Evolutionary conservation across 306 rosid genomes (phyloP), one percentile per base, ranked within the genome.

Genomic region (Cucumis sativus): DNA sequence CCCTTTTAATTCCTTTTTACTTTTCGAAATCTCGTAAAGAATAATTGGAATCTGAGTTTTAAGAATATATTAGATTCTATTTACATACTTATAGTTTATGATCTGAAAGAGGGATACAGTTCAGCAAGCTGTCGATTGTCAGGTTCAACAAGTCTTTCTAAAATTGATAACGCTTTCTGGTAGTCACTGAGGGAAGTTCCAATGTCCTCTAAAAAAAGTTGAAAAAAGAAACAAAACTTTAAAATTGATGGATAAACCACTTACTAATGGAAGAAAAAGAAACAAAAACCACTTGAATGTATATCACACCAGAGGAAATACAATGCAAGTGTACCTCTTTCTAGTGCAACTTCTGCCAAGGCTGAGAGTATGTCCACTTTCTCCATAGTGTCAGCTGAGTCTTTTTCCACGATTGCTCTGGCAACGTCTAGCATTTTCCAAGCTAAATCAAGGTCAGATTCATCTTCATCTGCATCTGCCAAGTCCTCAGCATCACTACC

Each of bases 371-470:
- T 92, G 84, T 92, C 99, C 45, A 96, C 97, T 55, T 91, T 93
- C 85, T 90, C 93, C 86, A 92, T 78, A n/a, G 98, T 90, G 63
- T 92, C 87, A 71, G 65, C 84, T 4, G 92, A 81, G 63, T 91
- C 86, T 81, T 92, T 92, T 80, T 95, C 99, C 76, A 82, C 92
- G 79, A 95, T 95, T 73, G 97, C 99, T 88, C 99, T 88, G 1
- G 97, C 99, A 85, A 95, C 80, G 83, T 95, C 99, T 52, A 95
- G 93, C 97, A 91, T 95, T 88, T 95, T 95, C 99, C 99, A 95
- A 68, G 99, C 97, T 82, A 95, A 86, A 77, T 90, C 99, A 81
- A 95, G 90, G 88, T 95, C 99, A 74, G 92, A 82, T 62, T 95
- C 99, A 52, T 90, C 99, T 80, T 95, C 97, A 79, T 95, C 99